phyloP scores from a whole-genome alignment of 2,329 filamentous ascomycete genomes.

The Apiospora pterosperma region DNA sequence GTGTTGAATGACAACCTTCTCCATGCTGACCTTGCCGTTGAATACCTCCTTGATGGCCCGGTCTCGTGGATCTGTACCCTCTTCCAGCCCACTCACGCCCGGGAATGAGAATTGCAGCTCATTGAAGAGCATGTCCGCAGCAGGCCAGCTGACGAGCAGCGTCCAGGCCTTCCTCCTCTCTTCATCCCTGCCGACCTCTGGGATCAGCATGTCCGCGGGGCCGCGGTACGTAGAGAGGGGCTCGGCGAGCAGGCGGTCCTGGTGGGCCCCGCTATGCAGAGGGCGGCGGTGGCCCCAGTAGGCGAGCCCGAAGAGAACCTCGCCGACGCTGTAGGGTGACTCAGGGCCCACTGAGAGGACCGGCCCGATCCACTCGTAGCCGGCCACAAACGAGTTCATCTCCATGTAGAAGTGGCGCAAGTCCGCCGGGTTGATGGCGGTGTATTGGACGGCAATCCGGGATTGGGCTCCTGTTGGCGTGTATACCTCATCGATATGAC shows the following conservation, averaged over 20 bases:
- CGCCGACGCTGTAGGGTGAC: constrained; percentile 11
- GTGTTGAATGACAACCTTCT: constrained; percentile 14
- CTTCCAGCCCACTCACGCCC: constrained; percentile 23
- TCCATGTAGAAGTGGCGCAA: constrained; percentile 17
- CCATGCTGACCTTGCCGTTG: constrained; percentile 10
- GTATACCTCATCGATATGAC: constrained; percentile 6
- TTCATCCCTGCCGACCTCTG: neutral
- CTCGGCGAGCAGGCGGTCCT: constrained; percentile 15
- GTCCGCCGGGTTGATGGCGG: constrained; percentile 20
- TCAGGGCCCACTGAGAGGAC: constrained; percentile 9
- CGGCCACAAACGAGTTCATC: constrained; percentile 16
- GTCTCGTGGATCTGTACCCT: neutral
- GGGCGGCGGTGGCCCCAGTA: constrained; percentile 11
- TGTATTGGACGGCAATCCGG: constrained; percentile 14
- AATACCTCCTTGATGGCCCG: constrained; percentile 13
- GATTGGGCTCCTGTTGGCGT: constrained; percentile 10
- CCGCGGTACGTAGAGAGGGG: constrained; percentile 7
- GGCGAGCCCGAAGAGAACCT: constrained; percentile 15
- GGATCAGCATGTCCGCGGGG: neutral
- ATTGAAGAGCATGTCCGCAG: constrained; percentile 10
- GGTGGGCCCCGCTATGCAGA: constrained; percentile 15
- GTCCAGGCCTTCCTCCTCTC: neutral
- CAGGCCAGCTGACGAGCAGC: constrained; percentile 10
- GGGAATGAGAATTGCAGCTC: constrained; percentile 11
- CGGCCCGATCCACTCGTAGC: constrained; percentile 18